A percentile compares a stretch with the other conserved stretches of the same genome.
These are phyloP conservation scores for Acacia concinna DNA, from an alignment of 331 rosid genomes.

Conservation along the genomic window DNA sequence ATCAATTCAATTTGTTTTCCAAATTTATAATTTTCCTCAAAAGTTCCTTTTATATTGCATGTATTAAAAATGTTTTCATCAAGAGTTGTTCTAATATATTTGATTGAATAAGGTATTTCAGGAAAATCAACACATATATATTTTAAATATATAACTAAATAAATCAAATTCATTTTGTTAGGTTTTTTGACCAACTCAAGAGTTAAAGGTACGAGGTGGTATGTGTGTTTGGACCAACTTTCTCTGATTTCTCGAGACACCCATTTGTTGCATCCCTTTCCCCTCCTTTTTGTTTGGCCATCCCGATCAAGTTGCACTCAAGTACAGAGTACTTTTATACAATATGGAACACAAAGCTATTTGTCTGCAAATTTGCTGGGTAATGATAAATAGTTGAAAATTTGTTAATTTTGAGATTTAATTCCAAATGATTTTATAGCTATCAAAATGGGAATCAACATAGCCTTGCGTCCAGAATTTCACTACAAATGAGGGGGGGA, in stretches of 20 bases:
- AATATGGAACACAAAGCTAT: background rate
- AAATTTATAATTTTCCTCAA: too few species aligned
- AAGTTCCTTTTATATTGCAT: too few species aligned
- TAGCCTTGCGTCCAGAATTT: background rate
- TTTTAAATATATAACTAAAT: too few species aligned
- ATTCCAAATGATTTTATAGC: background rate
- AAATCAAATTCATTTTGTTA: too few species aligned
- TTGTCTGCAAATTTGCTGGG: background rate
- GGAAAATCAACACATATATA: too few species aligned
- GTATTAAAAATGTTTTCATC: too few species aligned
- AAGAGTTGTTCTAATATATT: too few species aligned
- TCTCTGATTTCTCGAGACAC: background rate
- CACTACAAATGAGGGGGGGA: background rate
- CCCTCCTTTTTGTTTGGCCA: too few species aligned
- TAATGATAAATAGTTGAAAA: background rate
- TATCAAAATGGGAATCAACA: background rate
- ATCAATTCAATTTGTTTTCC: too few species aligned
- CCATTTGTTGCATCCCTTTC: background rate
- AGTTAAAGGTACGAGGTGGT: too few species aligned
- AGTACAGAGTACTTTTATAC: background rate
- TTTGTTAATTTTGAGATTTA: background rate
- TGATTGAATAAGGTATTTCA: too few species aligned
- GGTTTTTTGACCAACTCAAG: too few species aligned
- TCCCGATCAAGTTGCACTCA: background rate
- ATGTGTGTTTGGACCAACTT: background rate